Evolutionary conservation across 2,329 filamentous ascomycete genomes (phyloP), one percentile per base, ranked within the genome.

Genomic region (Apiospora pterosperma): DNA sequence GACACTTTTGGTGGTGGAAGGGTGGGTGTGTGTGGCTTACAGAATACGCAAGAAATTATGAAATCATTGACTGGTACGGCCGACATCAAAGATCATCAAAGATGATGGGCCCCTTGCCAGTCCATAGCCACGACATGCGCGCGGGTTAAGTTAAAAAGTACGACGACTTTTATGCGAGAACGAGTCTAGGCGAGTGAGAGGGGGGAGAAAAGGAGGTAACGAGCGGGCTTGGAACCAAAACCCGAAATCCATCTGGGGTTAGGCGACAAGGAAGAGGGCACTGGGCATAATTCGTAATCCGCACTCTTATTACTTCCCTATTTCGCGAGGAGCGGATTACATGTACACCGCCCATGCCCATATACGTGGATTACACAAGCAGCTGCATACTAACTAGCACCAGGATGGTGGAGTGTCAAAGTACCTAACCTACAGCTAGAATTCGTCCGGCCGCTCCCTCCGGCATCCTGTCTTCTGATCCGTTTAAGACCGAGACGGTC

Each of bases 401-500:
- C 38, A n/a, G n/a, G n/a, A n/a, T n/a, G n/a, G 48, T 55, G 48
- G 48, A 55, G 48, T 8, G 48, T 21, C 16, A 7, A 55, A n/a
- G 48, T 55, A 55, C 48, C 48, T 55, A n/a, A 52, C 25, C 44
- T n/a, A 10, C 44, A 23, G n/a, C 41, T 42, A 55, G 25, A 28
- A 19, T 55, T 39, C 36, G 34, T 38, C 58, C 58, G 58, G 36
- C 58, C 58, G 58, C 58, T 36, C 16, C 36, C 58, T 38, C 58
- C 58, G 58, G 58, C 34, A 28, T 38, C 58, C 42, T 39, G 58
- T 39, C 58, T 38, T 60, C 34, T 36, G 58, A 60, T 62, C 60
- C 60, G 60, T 62, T 62, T 62, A 62, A 62, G 60, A 62, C 60
- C 60, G 60, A 62, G 60, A 36, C 34, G 38, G 58, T 60, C 58